These are phyloP conservation scores for Rhododendron williamsianum DNA, from an alignment of 148 eudicot genomes.

Conservation along the genomic window DNA sequence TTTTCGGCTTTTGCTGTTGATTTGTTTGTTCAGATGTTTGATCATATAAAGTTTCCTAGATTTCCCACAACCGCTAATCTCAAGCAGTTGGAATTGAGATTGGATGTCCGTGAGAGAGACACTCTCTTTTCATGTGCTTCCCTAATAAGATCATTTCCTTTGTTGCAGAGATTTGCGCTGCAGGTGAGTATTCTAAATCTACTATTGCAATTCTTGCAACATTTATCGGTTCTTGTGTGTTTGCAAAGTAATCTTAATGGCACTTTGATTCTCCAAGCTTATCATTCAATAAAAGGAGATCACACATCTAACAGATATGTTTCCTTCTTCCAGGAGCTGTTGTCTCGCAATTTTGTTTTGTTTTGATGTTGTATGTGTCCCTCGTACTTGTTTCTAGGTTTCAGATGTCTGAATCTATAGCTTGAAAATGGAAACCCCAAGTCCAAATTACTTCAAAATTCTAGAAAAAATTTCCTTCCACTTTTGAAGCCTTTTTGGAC, in stretches of 20 bases:
- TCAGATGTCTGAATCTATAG: too few species aligned
- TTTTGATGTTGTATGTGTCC: too few species aligned
- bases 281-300: background rate
- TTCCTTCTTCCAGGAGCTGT: background rate
- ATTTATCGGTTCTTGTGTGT: background rate
- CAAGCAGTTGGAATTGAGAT: background rate
- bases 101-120: background rate
- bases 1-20: background rate
- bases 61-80: background rate
- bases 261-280: background rate
- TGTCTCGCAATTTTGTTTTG: background rate
- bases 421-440: too few species aligned
- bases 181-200: background rate
- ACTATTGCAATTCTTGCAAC: background rate
- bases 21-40: background rate
- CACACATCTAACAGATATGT: background rate
- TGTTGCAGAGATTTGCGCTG: background rate
- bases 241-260: background rate
- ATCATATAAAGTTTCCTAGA: background rate
- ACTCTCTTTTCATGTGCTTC: background rate
- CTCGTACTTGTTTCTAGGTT: too few species aligned
- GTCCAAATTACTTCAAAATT: too few species aligned
- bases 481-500: too few species aligned
- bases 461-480: too few species aligned
- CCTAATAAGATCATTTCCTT: background rate